A percentile compares a stretch with the other conserved stretches of the same genome.
phyloP scores from a whole-genome alignment of 192 early-diverging fungal genomes.

The Gonapodya sp. region DNA sequence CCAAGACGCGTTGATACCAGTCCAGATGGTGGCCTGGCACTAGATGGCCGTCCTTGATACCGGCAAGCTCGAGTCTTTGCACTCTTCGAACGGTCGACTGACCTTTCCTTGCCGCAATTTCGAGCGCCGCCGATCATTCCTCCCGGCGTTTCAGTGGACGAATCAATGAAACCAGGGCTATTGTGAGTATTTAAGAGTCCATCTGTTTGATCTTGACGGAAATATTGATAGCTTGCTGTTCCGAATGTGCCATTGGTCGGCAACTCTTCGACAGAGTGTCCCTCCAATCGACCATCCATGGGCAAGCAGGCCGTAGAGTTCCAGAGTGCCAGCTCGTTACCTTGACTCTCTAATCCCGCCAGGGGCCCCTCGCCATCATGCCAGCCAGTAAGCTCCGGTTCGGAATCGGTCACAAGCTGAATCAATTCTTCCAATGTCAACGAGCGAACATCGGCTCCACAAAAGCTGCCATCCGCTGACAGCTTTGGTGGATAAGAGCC shows the following conservation, averaged over 20 bases:
- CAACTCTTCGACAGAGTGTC: not conserved
- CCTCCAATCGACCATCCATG: not conserved
- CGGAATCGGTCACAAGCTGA: not conserved
- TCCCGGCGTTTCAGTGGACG: not conserved
- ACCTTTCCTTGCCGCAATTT: no score
- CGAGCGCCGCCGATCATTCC: not conserved
- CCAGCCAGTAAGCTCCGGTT: not conserved
- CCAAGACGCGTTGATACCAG: no score
- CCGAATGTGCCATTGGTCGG: not conserved
- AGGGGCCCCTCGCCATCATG: not conserved
- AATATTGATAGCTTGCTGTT: not conserved
- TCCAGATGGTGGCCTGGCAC: no score
- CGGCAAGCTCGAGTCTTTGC: constrained; percentile 3
- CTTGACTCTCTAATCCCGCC: not conserved
- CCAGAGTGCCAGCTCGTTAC: not conserved
- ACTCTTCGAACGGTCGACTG: not conserved
- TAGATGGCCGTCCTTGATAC: no score
- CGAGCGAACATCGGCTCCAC: not conserved
- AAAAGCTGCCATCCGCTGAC: not conserved
- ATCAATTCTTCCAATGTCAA: not conserved
- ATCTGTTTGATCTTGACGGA: not conserved
- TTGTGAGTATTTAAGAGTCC: no score
- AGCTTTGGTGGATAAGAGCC: not conserved
- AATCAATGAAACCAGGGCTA: not conserved
- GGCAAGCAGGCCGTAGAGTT: not conserved